These are phyloP conservation scores for Citrus reticulata DNA, from an alignment of 345 rosid species.

Conservation along the genomic window DNA sequence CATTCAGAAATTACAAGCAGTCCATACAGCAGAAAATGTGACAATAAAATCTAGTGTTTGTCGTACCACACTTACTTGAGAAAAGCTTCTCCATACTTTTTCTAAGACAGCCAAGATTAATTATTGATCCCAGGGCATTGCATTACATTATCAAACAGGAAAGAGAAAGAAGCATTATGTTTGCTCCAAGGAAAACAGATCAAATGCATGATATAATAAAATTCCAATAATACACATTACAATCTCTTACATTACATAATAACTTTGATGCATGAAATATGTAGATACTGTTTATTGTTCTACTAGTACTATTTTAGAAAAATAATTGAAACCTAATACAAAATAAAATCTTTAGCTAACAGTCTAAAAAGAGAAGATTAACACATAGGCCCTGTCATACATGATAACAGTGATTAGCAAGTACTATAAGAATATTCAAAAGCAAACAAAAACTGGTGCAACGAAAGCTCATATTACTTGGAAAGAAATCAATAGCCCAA, in stretches of 20 bases:
- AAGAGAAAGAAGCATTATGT: neutral
- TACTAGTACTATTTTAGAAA: neutral
- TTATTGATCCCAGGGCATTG: neutral
- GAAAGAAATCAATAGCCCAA: slow-evolving; percentile 98
- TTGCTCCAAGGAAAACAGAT: neutral
- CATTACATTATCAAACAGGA: neutral
- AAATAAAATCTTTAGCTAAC: neutral
- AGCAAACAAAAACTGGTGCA: neutral
- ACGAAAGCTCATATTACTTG: slow-evolving; percentile 42
- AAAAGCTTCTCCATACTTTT: neutral
- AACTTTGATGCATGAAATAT: neutral
- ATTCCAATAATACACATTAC: neutral
- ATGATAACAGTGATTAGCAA: slow-evolving; percentile 1
- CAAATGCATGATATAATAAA: neutral
- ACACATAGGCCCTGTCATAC: neutral
- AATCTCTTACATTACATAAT: neutral
- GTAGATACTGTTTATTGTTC: neutral
- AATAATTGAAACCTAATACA: neutral
- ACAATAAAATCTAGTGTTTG: neutral
- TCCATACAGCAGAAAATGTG: neutral
- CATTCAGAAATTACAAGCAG: neutral
- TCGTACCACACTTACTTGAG: neutral
- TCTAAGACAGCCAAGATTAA: neutral
- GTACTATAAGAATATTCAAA: neutral
- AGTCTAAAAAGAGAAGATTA: neutral